Percentiles rank a stretch among this genome's conserved stretches.
These are phyloP conservation scores for Westerdykella ornata DNA, from an alignment of 2,329 filamentous ascomycete genomes.

Conservation along the genomic window DNA sequence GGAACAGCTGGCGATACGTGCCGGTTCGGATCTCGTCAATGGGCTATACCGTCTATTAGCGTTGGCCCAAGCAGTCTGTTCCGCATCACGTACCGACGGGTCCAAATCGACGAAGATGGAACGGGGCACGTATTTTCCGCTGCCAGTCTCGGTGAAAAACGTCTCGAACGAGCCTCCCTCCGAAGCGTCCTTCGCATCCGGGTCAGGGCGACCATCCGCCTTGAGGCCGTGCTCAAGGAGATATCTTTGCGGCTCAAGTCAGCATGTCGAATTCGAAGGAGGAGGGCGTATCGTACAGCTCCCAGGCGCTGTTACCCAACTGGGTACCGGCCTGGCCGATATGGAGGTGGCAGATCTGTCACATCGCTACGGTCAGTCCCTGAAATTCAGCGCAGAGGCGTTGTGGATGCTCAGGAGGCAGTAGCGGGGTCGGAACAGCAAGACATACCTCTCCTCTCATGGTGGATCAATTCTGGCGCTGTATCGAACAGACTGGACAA, in stretches of 20 bases:
- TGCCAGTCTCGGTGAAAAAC: slow-evolving; percentile 67
- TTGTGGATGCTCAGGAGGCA: slow-evolving; percentile 3
- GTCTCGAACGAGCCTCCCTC: slow-evolving; percentile 63
- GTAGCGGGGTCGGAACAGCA: slow-evolving; percentile 1
- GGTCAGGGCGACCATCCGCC: slow-evolving; percentile 57
- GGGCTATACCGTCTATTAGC: slow-evolving; percentile 39
- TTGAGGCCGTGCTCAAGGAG: slow-evolving; percentile 66
- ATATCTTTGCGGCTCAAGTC: slow-evolving; percentile 47
- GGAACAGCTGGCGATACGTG: slow-evolving; percentile 61
- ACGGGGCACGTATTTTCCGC: slow-evolving; percentile 65
- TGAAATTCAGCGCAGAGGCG: not conserved
- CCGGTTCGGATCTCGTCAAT: slow-evolving; percentile 69
- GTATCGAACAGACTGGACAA: slow-evolving; percentile 33
- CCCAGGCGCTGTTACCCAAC: slow-evolving; percentile 69
- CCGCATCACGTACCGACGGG: slow-evolving; percentile 49
- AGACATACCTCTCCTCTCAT: slow-evolving; percentile 39
- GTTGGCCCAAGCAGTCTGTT: slow-evolving; percentile 1
- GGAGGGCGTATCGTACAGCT: slow-evolving; percentile 54
- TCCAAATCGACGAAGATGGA: slow-evolving; percentile 68
- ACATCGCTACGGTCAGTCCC: not conserved
- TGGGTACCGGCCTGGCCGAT: slow-evolving; percentile 67
- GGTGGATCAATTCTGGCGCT: slow-evolving; percentile 22
- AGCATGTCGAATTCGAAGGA: slow-evolving; percentile 11
- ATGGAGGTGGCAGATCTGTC: slow-evolving; percentile 59
- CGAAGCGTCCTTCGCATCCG: slow-evolving; percentile 52